A percentile compares a stretch with the other conserved stretches of the same genome.
Conservation (phyloP, 2,329 filamentous ascomycete genomes). For the Beauveria pseudobassiana region DNA sequence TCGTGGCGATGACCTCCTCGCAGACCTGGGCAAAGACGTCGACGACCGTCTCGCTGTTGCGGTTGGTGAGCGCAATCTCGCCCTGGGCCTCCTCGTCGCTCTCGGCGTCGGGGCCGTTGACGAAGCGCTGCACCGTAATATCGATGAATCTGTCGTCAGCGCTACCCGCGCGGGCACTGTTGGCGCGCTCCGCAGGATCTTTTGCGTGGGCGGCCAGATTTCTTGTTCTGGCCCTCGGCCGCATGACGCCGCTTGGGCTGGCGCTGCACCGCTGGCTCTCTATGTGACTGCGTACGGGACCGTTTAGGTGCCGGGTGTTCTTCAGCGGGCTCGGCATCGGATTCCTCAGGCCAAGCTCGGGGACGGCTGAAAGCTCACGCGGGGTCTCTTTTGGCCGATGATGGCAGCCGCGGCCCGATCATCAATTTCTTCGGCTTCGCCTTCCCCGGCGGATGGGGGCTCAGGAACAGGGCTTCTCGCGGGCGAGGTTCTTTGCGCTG, state of each 20-base stretch:
- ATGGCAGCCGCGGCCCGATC: conserved; percentile 2
- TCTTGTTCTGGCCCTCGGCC: not conserved
- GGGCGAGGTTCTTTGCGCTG: not conserved
- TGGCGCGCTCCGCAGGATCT: not conserved
- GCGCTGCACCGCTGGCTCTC: conserved; percentile 5
- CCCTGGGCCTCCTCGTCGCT: conserved; percentile 35
- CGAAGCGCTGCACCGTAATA: conserved; percentile 53
- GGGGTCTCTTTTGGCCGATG: conserved; percentile 5
- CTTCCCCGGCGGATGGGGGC: conserved; percentile 17
- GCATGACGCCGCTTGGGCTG: conserved; percentile 4
- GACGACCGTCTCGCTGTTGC: conserved; percentile 50
- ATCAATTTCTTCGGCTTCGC: conserved; percentile 26
- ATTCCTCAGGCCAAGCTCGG: conserved; percentile 31
- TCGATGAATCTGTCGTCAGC: conserved; percentile 31
- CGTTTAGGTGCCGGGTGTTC: conserved; percentile 24
- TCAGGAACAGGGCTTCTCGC: not conserved
- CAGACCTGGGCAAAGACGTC: conserved; percentile 57
- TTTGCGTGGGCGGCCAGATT: conserved; percentile 15
- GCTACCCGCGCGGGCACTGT: not conserved
- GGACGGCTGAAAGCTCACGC: conserved; percentile 22
- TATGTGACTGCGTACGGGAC: conserved; percentile 22
- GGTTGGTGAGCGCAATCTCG: conserved; percentile 47
- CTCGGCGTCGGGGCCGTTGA: conserved; percentile 36
- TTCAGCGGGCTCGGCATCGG: conserved; percentile 21
- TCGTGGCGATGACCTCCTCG: conserved; percentile 49